phyloP scores from a whole-genome alignment of 2,329 filamentous ascomycete species.

The Scopulariopsis brevicaulis region DNA sequence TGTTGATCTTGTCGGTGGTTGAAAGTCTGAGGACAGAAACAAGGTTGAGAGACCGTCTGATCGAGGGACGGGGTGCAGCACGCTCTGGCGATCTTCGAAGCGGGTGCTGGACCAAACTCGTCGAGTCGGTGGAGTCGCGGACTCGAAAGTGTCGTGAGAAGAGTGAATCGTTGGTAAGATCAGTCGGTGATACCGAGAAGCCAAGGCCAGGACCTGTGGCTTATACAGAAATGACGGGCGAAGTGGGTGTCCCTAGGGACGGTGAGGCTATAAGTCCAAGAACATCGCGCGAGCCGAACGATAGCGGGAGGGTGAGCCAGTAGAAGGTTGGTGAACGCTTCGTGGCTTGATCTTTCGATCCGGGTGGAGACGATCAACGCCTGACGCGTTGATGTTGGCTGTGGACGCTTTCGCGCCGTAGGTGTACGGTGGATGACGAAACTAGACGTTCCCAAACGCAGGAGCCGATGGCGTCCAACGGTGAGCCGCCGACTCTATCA shows the following conservation, averaged over 20 bases:
- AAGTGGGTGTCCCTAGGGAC: conserved; percentile 4
- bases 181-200: not conserved
- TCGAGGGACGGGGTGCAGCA: not conserved
- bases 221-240: not conserved
- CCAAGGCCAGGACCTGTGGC: not conserved
- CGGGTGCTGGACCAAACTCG: not conserved
- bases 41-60: not conserved
- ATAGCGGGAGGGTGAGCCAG: not conserved
- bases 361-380: not conserved
- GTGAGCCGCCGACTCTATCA: not conserved
- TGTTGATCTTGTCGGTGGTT: not conserved
- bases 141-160: not conserved
- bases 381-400: not conserved
- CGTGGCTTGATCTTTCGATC: not conserved
- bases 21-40: not conserved
- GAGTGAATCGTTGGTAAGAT: not conserved
- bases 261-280: conserved; percentile 16
- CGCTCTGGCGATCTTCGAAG: not conserved
- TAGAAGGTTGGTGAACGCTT: not conserved
- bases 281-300: conserved; percentile 10
- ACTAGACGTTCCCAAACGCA: not conserved
- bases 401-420: not conserved
- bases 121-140: not conserved
- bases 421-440: not conserved
- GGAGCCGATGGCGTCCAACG: not conserved